Evolutionary conservation across 1,284 basidiomycete genomes (phyloP).

Genomic region (Heimioporus punctisporus): DNA sequence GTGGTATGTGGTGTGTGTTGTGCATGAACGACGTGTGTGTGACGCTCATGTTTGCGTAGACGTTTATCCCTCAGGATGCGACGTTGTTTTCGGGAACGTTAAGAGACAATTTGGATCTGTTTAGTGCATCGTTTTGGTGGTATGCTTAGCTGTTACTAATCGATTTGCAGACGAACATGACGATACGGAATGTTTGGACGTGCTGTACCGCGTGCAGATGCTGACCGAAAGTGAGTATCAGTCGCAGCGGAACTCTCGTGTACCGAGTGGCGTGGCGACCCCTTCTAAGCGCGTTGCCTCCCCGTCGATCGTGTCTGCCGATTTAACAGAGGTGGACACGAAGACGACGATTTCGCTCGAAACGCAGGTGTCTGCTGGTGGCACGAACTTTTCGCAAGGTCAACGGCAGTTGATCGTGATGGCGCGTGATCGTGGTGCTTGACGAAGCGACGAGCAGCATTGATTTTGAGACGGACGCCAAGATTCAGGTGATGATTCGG

Average conservation of each 20-base stretch:
- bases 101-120: conserved; percentile 88
- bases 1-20: too few species aligned
- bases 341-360: conserved; percentile 53
- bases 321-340: conserved; percentile 33
- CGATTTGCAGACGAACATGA: conserved; percentile 64
- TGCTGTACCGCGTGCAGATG: conserved; percentile 48
- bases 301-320: conserved; percentile 10
- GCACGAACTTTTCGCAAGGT: conserved; percentile 73
- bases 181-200: conserved; percentile 77
- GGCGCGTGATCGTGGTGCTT: conserved; percentile 67
- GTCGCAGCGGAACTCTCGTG: conserved; percentile 42
- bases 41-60: conserved; percentile 42
- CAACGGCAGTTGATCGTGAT: conserved; percentile 73
- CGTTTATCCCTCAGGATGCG: conserved; percentile 85
- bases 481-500: conserved; percentile 69
- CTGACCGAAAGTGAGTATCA: conserved; percentile 46
- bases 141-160: neutral
- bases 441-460: conserved; percentile 73
- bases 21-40: conserved; percentile 2
- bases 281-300: conserved; percentile 11
- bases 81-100: conserved; percentile 88
- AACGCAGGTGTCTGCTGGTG: conserved; percentile 62
- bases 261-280: conserved; percentile 19
- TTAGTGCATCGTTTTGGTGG: too few species aligned
- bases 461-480: conserved; percentile 62